These are phyloP conservation scores for Hemisphaericaspora nanyangensis DNA, from an alignment of 805 yeast species.

Conservation along the genomic window DNA sequence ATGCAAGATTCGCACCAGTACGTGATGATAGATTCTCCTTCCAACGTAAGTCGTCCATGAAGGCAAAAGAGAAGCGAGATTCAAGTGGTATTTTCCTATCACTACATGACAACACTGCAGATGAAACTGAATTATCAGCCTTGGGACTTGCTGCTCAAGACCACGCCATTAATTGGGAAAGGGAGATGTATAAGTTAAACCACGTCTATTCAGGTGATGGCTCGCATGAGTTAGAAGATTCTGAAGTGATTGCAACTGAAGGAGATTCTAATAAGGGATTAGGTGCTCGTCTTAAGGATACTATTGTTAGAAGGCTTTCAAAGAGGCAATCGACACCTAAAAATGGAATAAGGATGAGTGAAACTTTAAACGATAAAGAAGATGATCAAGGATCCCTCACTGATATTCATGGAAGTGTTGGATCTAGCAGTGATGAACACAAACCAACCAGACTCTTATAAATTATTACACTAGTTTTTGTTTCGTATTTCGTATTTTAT, in stretches of 20 bases:
- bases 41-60: conserved; percentile 47
- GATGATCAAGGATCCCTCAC: no score
- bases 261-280: conserved; percentile 17
- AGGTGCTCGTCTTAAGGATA: conserved; percentile 42
- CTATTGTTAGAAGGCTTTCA: conserved; percentile 42
- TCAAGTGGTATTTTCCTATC: neutral
- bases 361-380: conserved; percentile 17
- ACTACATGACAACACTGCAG: no score
- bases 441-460: no score
- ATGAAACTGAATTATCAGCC: conserved; percentile 54
- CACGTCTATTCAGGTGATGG: no score
- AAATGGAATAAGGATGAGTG: conserved; percentile 22
- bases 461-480: no score
- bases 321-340: conserved; percentile 21
- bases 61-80: conserved; percentile 12
- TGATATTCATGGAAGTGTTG: no score
- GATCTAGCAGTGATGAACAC: no score
- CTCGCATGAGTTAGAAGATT: conserved; percentile 17
- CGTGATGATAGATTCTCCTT: conserved; percentile 90
- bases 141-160: conserved; percentile 81
- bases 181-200: conserved; percentile 52
- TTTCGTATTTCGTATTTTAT: no score
- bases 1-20: conserved; percentile 82
- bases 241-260: conserved; percentile 1
- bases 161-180: conserved; percentile 72